Evolutionary conservation across 768 basidiomycete species (phyloP).

Genomic region (Calocybe indica): DNA sequence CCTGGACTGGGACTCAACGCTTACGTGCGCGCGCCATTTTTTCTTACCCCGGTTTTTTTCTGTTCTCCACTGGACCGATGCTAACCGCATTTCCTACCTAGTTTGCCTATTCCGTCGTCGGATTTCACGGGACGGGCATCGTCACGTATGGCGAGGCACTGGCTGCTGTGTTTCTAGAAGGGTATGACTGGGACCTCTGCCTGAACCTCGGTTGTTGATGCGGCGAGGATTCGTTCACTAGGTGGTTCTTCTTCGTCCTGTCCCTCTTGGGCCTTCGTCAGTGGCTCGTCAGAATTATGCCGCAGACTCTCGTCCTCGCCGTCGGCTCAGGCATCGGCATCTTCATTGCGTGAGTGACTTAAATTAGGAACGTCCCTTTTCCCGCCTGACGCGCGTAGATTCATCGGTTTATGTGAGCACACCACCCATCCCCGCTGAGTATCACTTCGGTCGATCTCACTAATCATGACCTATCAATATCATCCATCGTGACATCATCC

Average conservation of each 20-base stretch:
- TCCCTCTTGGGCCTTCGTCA: slow-evolving; percentile 82
- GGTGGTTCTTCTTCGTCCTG: slow-evolving; percentile 78
- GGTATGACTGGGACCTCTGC: slow-evolving; percentile 34
- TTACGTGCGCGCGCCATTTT: slow-evolving; percentile 44
- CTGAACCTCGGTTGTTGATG: neutral
- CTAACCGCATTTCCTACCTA: slow-evolving; percentile 16
- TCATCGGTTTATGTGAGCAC: slow-evolving; percentile 65
- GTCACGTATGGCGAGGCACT: slow-evolving; percentile 77
- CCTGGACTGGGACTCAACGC: slow-evolving; percentile 83
- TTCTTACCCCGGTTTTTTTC: neutral
- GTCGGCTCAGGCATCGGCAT: slow-evolving; percentile 86
- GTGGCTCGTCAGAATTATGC: slow-evolving; percentile 87
- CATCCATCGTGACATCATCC: too few relatives aligned
- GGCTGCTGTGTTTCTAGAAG: slow-evolving; percentile 84
- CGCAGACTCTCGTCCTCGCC: slow-evolving; percentile 78
- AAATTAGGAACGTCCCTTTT: slow-evolving; percentile 5
- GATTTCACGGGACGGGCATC: slow-evolving; percentile 70
- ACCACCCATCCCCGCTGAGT: too few relatives aligned
- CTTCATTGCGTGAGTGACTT: slow-evolving; percentile 66
- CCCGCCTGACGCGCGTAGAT: slow-evolving; percentile 28
- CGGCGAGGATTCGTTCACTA: slow-evolving; percentile 16
- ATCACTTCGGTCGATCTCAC: too few relatives aligned
- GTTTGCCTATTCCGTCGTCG: slow-evolving; percentile 88
- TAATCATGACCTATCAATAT: too few relatives aligned
- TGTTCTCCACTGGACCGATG: neutral